These are phyloP conservation scores for Neoscytalidium dimidiatum DNA, from an alignment of 2,329 filamentous ascomycete species.

Conservation along the genomic window DNA sequence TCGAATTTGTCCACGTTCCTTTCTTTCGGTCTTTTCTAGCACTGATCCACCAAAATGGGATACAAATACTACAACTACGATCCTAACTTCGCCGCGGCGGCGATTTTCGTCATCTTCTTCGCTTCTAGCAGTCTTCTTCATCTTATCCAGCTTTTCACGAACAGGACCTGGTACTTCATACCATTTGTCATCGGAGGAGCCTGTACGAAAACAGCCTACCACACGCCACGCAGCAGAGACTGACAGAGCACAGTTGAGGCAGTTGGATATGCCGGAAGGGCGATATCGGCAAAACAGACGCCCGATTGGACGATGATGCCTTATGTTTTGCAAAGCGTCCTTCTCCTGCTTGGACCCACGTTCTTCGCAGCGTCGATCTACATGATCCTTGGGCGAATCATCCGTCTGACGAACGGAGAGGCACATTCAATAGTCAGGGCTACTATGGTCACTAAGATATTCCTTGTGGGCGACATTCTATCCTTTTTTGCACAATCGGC, in stretches of 20 bases:
- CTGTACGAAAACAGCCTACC: constrained; percentile 37
- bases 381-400: constrained; percentile 46
- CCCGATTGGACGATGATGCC: constrained; percentile 33
- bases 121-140: constrained; percentile 37
- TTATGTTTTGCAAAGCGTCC: constrained; percentile 47
- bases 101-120: constrained; percentile 35
- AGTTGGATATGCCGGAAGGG: constrained; percentile 54
- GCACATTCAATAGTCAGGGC: constrained; percentile 35
- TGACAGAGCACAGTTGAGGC: constrained; percentile 46
- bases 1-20: background rate
- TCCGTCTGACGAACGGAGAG: constrained; percentile 37
- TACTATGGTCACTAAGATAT: constrained; percentile 43
- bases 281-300: constrained; percentile 33
- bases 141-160: constrained; percentile 38
- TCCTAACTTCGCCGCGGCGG: constrained; percentile 30
- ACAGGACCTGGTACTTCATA: constrained; percentile 53
- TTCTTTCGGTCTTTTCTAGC: background rate
- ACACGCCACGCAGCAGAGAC: background rate
- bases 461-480: constrained; percentile 45
- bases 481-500: constrained; percentile 43
- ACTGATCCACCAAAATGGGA: constrained; percentile 21
- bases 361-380: constrained; percentile 51
- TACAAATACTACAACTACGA: constrained; percentile 38
- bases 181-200: constrained; percentile 53
- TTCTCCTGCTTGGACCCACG: constrained; percentile 49